These are phyloP conservation scores for Cucurbitaria berberidis DNA, from an alignment of 2,329 filamentous ascomycete genomes.

Conservation along the genomic window DNA sequence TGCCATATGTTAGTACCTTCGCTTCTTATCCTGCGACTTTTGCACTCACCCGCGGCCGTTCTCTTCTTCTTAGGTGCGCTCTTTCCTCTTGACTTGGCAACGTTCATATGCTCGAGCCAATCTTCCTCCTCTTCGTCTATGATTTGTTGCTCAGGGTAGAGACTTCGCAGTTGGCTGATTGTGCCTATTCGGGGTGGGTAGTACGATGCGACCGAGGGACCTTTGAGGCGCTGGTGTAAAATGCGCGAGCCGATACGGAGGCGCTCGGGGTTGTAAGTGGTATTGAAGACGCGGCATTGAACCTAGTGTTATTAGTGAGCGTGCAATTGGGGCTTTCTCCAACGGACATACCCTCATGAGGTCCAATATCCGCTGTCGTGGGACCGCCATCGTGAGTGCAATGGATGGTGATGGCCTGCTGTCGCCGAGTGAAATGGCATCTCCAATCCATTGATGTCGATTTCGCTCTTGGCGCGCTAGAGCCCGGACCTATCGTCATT, in stretches of 20 bases:
- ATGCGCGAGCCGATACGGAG: conserved; percentile 89
- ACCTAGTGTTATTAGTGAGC: conserved; percentile 59
- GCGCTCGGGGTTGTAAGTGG: conserved; percentile 85
- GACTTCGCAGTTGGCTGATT: conserved; percentile 74
- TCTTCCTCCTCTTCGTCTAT: conserved; percentile 80
- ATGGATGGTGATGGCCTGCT: conserved; percentile 1
- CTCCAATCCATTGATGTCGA: not conserved
- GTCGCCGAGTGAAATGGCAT: not conserved
- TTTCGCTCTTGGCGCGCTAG: conserved; percentile 21
- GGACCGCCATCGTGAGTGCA: conserved; percentile 55
- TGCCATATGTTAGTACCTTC: conserved; percentile 21
- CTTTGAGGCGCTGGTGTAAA: conserved; percentile 83
- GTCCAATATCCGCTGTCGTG: conserved; percentile 63
- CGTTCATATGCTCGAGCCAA: conserved; percentile 71
- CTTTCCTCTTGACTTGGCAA: conserved; percentile 71
- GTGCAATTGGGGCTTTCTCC: not conserved
- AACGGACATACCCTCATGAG: conserved; percentile 72
- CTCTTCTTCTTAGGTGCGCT: conserved; percentile 89
- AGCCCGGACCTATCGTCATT: not conserved
- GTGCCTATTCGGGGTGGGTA: conserved; percentile 80
- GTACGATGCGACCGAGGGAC: conserved; percentile 83
- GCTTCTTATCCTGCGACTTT: not conserved
- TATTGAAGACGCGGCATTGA: conserved; percentile 91
- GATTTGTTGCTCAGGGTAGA: conserved; percentile 71
- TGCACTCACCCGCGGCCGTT: conserved; percentile 56